phyloP scores from a whole-genome alignment of 371 early-diverging fungal genomes.

The Mortierella sp. region DNA sequence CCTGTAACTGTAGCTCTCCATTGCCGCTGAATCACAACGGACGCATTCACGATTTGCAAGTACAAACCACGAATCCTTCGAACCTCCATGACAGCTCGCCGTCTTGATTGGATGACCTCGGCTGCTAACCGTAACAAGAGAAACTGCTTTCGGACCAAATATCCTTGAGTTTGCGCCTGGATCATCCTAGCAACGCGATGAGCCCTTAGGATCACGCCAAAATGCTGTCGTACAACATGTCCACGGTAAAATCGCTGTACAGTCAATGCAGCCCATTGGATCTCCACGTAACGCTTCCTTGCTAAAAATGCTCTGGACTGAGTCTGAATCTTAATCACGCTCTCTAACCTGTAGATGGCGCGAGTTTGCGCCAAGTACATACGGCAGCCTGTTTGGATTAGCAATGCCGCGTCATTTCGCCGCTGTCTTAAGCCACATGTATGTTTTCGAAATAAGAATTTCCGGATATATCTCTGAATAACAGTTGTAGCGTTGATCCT shows the following conservation, averaged over 20 bases:
- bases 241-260: conserved; percentile 37
- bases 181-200: conserved; percentile 17
- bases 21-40: conserved; percentile 34
- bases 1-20: conserved; percentile 34
- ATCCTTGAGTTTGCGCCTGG: conserved; percentile 46
- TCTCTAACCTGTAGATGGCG: conserved; percentile 24
- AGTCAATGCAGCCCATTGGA: conserved; percentile 36
- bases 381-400: conserved; percentile 53
- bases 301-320: conserved; percentile 30
- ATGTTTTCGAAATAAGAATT: conserved; percentile 15
- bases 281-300: conserved; percentile 30
- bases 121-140: conserved; percentile 29
- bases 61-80: conserved; percentile 23
- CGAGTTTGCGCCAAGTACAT: conserved; percentile 29
- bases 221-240: conserved; percentile 26
- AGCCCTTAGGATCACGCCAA: background rate
- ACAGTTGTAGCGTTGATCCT: conserved; percentile 40
- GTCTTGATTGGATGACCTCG: conserved; percentile 32
- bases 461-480: conserved; percentile 45
- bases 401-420: conserved; percentile 21
- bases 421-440: background rate
- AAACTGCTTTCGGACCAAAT: conserved; percentile 28
- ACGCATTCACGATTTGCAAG: conserved; percentile 13
- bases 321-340: conserved; percentile 26
- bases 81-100: conserved; percentile 27